Percentiles rank a stretch among this genome's conserved stretches.
Evolutionary conservation across 139 green algal species (phyloP).

Genomic region (Chlorella sp.): DNA sequence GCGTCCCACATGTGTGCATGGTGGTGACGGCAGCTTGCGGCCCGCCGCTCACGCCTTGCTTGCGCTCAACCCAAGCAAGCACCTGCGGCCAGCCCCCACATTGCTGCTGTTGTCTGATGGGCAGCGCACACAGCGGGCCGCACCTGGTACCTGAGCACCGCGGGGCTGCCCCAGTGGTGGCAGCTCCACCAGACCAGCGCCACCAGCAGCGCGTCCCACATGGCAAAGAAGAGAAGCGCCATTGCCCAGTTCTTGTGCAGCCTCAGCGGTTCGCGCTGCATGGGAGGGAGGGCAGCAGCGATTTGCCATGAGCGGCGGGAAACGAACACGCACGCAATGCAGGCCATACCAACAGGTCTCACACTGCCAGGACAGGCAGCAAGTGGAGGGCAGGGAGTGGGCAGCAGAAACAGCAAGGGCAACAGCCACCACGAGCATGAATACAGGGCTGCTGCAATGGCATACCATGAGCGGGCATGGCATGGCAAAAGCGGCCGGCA

Average conservation of each 20-base stretch:
- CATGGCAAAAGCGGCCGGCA: not conserved
- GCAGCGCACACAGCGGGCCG: not conserved
- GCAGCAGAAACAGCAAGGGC: not conserved
- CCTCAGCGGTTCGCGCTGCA: constrained; percentile 23
- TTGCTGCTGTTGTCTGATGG: not conserved
- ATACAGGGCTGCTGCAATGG: not conserved
- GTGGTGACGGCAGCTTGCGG: not conserved
- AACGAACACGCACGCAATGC: no score
- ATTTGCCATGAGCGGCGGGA: no score
- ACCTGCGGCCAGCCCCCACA: not conserved
- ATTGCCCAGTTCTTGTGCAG: constrained; percentile 21
- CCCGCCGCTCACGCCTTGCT: not conserved
- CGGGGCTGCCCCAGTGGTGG: not conserved
- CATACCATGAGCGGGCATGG: not conserved
- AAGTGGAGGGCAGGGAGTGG: not conserved
- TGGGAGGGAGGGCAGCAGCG: not conserved
- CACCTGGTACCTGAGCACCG: constrained; percentile 1
- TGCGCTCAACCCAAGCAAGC: not conserved
- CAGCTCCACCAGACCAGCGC: not conserved
- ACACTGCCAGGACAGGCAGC: not conserved
- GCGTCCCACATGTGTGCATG: not conserved
- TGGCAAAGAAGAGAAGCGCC: constrained; percentile 1
- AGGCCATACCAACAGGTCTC: no score
- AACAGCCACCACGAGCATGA: not conserved
- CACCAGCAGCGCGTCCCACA: constrained; percentile 7